A percentile compares a stretch with the other conserved stretches of the same genome.
Evolutionary conservation across 352 stramenopile species (phyloP).

Genomic region (Pythium insidiosum): DNA sequence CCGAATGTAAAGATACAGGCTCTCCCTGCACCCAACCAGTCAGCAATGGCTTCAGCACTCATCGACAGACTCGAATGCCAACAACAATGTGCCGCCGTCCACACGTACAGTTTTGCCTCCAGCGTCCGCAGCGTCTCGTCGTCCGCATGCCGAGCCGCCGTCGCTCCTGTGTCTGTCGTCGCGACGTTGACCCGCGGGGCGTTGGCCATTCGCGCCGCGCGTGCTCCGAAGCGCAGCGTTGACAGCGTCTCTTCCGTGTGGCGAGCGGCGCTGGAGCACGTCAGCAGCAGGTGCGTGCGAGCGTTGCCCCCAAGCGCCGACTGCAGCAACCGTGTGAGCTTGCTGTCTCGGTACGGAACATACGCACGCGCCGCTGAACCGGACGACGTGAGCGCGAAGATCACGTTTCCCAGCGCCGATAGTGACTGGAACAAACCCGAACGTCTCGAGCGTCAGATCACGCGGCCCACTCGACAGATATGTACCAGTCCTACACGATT

Average conservation of each 20-base stretch:
- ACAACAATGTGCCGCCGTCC: too few relatives aligned
- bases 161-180: conserved; percentile 5
- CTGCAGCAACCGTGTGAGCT: conserved; percentile 85
- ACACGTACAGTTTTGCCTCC: conserved; percentile 45
- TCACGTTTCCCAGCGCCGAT: conserved; percentile 61
- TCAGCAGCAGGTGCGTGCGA: conserved; percentile 81
- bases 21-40: conserved; percentile 18
- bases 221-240: conserved; percentile 86
- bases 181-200: conserved; percentile 56
- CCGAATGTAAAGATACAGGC: conserved; percentile 42
- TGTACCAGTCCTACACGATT: too few relatives aligned
- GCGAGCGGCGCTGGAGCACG: conserved; percentile 24
- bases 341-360: conserved; percentile 83
- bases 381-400: conserved; percentile 41
- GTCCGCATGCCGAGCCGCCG: conserved; percentile 8
- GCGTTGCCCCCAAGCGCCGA: conserved; percentile 82
- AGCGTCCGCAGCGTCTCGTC: conserved; percentile 30
- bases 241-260: conserved; percentile 72
- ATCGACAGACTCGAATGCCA: neutral
- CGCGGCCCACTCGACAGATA: too few relatives aligned
- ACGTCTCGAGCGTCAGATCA: too few relatives aligned
- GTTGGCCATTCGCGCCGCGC: conserved; percentile 81
- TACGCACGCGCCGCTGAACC: conserved; percentile 28
- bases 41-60: neutral
- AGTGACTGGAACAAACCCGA: too few relatives aligned